Evolutionary conservation across 163 green algal genomes (phyloP).

Genomic region (Chlamydomonas reinhardtii): DNA sequence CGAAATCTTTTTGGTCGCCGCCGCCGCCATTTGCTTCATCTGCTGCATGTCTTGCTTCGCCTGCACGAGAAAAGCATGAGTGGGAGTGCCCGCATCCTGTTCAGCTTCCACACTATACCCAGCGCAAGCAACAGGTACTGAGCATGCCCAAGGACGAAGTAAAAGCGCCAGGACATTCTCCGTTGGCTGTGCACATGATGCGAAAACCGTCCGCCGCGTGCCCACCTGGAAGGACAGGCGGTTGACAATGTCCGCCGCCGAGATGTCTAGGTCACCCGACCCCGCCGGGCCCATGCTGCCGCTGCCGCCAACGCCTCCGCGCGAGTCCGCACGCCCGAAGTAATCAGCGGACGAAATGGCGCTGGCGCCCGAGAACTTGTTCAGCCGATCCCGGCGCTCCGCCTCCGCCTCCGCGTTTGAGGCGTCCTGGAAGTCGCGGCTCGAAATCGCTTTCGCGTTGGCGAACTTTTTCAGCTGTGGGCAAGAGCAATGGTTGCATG

Average conservation of each 20-base stretch:
- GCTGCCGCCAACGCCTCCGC: not conserved
- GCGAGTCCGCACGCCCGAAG: conserved; percentile 70
- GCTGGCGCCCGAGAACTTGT: conserved; percentile 80
- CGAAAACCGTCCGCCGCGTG: no score
- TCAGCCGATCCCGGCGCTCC: conserved; percentile 79
- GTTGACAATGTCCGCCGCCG: conserved; percentile 85
- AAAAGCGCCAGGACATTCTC: no score
- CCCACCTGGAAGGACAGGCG: conserved; percentile 80
- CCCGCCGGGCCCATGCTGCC: not conserved
- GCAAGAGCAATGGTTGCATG: not conserved
- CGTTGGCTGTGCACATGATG: no score
- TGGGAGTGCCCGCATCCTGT: not conserved
- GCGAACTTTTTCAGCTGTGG: conserved; percentile 64
- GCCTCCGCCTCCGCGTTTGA: conserved; percentile 61
- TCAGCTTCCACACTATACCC: no score
- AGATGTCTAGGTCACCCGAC: conserved; percentile 76
- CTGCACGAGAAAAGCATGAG: conserved; percentile 30
- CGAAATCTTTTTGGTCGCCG: conserved; percentile 77
- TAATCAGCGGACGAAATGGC: conserved; percentile 93
- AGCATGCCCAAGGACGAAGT: no score
- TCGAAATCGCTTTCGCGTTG: conserved; percentile 95
- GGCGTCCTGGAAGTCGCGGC: conserved; percentile 73
- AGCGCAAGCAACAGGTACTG: no score
- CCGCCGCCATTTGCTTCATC: conserved; percentile 74
- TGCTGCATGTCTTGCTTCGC: conserved; percentile 79